Percentiles rank a stretch among this genome's conserved stretches.
Conservation (phyloP, 768 basidiomycete genomes). For the Chalciporus chontae region DNA sequence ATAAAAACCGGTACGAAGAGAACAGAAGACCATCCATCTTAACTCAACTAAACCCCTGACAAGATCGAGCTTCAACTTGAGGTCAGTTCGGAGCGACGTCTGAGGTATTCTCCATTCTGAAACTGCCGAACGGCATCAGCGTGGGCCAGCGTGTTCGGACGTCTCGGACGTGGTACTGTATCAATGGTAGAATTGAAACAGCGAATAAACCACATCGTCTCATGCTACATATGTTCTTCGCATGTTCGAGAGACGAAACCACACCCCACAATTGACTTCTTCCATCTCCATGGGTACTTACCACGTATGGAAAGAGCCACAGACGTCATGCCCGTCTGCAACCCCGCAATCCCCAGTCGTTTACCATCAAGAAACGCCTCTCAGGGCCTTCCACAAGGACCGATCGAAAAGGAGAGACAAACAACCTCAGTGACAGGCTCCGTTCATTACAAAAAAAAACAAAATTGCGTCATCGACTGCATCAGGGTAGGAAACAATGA, state of each 20-base stretch:
- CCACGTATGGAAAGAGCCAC: neutral
- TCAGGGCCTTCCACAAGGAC: conserved; percentile 12
- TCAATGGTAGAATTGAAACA: neutral
- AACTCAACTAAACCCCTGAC: neutral
- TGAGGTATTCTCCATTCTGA: neutral
- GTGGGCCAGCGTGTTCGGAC: neutral
- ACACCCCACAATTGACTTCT: neutral
- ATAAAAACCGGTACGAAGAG: neutral
- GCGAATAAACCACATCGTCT: neutral
- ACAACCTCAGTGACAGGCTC: neutral
- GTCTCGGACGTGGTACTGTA: conserved; percentile 3
- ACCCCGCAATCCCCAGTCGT: conserved; percentile 18
- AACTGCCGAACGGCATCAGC: neutral
- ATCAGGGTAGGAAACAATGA: conserved; percentile 14
- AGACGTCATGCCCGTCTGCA: conserved; percentile 16
- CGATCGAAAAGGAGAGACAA: conserved; percentile 9
- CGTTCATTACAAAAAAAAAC: neutral
- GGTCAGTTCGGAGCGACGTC: neutral
- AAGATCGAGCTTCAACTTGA: conserved; percentile 1
- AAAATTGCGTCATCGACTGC: conserved; percentile 18
- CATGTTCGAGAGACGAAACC: conserved; percentile 12
- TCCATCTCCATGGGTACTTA: conserved; percentile 9
- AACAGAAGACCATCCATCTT: neutral
- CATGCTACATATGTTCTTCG: conserved; percentile 8
- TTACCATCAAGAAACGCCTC: conserved; percentile 12